A percentile compares a stretch with the other conserved stretches of the same genome.
phyloP scores from a whole-genome alignment of 192 early-diverging fungal genomes.

The Podila epigama region DNA sequence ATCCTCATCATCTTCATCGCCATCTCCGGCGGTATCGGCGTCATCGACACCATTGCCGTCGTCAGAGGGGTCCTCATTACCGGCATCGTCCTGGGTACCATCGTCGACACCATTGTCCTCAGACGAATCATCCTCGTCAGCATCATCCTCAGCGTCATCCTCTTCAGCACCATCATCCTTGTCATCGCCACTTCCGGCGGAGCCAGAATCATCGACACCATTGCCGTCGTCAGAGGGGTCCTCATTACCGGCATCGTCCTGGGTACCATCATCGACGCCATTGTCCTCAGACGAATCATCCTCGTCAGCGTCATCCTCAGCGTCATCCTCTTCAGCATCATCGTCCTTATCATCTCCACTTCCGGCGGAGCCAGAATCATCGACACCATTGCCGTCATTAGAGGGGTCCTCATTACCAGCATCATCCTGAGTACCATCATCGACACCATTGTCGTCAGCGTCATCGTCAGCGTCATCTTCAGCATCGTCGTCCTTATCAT shows the following conservation, averaged over 20 bases:
- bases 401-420: neutral
- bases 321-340: neutral
- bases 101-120: neutral
- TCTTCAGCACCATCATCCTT: neutral
- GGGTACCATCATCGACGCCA: neutral
- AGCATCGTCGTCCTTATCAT: neutral
- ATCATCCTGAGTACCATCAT: neutral
- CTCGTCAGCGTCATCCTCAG: neutral
- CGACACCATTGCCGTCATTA: neutral
- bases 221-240: neutral
- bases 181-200: neutral
- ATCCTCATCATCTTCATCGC: too few relatives aligned
- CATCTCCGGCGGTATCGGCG: too few relatives aligned
- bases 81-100: neutral
- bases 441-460: neutral
- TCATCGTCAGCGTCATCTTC: neutral
- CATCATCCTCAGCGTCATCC: neutral
- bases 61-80: neutral
- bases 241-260: neutral
- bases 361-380: neutral
- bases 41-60: too few relatives aligned
- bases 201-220: neutral
- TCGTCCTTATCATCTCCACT: neutral
- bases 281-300: neutral
- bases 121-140: neutral